Evolutionary conservation across 1,139 yeast genomes (phyloP).

Genomic region (Pichia sp.): DNA sequence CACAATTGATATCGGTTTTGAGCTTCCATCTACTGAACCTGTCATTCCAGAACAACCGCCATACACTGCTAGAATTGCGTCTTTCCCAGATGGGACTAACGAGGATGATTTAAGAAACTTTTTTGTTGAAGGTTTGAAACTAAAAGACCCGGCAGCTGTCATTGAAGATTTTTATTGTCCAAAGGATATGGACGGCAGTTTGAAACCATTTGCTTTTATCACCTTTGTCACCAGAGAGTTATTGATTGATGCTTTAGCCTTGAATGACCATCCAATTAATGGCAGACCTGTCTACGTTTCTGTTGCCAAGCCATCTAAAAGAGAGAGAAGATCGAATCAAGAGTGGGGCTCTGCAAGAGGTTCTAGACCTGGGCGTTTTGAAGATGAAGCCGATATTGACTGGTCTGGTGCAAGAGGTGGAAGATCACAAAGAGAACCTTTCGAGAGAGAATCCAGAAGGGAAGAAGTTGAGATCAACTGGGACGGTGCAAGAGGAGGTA

Average conservation of each 20-base stretch:
- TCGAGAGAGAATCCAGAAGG: conserved; percentile 30
- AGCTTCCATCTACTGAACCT: conserved; percentile 40
- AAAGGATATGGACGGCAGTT: conserved; percentile 61
- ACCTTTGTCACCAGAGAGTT: conserved; percentile 65
- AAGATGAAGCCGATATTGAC: conserved; percentile 40
- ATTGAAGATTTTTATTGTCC: conserved; percentile 59
- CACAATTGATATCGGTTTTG: conserved; percentile 23
- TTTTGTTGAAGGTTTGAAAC: conserved; percentile 60
- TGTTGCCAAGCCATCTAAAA: conserved; percentile 77
- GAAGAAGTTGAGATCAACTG: conserved; percentile 41
- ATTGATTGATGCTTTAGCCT: conserved; percentile 65
- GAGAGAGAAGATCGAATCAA: conserved; percentile 6
- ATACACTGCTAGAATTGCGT: conserved; percentile 79
- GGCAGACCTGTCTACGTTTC: conserved; percentile 79
- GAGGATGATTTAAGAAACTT: conserved; percentile 66
- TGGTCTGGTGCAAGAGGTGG: conserved; percentile 40
- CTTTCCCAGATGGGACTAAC: conserved; percentile 66
- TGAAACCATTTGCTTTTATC: conserved; percentile 85
- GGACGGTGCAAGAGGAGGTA: conserved; percentile 43
- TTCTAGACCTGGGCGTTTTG: conserved; percentile 25
- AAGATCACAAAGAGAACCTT: conserved; percentile 28
- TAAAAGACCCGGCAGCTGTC: conserved; percentile 48
- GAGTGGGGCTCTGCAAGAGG: conserved; percentile 18
- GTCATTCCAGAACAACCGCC: conserved; percentile 94
- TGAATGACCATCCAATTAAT: conserved; percentile 59